Percentiles rank a stretch among this genome's conserved stretches.
Conservation (phyloP, 768 basidiomycete genomes). For the Bullera alba region DNA sequence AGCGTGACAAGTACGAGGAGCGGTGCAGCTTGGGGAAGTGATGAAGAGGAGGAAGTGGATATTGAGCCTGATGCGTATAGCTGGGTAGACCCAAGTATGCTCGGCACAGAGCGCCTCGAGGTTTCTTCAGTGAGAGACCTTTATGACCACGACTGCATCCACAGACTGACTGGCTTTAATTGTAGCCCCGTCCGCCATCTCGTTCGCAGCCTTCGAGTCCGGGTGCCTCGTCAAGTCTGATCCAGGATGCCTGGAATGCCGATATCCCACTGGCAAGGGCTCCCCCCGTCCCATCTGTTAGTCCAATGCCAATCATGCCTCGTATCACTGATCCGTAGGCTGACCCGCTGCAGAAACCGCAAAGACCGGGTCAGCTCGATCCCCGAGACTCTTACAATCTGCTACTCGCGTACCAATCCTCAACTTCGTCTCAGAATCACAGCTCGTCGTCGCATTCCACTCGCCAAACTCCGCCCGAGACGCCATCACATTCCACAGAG, state of each 20-base stretch:
- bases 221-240: too few relatives aligned
- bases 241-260: too few relatives aligned
- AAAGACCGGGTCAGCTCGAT: constrained; percentile 7
- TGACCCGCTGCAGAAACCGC: background rate
- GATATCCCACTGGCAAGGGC: too few relatives aligned
- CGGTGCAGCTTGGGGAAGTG: constrained; percentile 1
- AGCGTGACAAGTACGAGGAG: too few relatives aligned
- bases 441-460: constrained; percentile 4
- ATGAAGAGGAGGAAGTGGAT: background rate
- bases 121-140: too few relatives aligned
- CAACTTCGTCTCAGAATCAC: too few relatives aligned
- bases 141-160: background rate
- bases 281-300: too few relatives aligned
- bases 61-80: constrained; percentile 22
- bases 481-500: constrained; percentile 5
- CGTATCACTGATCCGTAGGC: background rate
- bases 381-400: constrained; percentile 30
- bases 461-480: background rate
- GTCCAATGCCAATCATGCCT: background rate
- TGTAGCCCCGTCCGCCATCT: background rate
- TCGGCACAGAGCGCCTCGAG: constrained; percentile 14
- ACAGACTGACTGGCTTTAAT: background rate
- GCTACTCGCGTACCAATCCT: constrained; percentile 30
- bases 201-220: background rate
- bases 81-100: constrained; percentile 35